Percentiles rank a stretch among this genome's conserved stretches.
Evolutionary conservation across 805 yeast species (phyloP).

Genomic region (Candida qinlingensis): DNA sequence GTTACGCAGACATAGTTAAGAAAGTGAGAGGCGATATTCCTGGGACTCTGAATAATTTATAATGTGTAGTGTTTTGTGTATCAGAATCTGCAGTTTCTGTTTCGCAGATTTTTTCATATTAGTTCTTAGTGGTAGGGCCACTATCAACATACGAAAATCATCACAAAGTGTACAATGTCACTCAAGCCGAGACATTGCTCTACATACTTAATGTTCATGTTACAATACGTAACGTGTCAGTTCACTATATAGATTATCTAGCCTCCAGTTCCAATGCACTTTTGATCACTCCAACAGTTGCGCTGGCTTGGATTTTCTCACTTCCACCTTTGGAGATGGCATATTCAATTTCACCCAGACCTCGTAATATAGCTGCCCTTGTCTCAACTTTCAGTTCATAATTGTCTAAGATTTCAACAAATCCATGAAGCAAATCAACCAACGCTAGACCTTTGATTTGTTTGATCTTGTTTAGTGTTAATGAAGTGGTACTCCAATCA

Average conservation of each 20-base stretch:
- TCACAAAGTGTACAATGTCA: too few relatives aligned
- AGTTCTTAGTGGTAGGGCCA: too few relatives aligned
- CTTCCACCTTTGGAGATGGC: constrained; percentile 89
- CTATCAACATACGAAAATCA: too few relatives aligned
- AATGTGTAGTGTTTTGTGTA: too few relatives aligned
- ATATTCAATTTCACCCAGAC: constrained; percentile 84
- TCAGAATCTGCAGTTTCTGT: too few relatives aligned
- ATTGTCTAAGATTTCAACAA: constrained; percentile 63
- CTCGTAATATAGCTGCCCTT: constrained; percentile 58
- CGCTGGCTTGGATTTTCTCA: constrained; percentile 85
- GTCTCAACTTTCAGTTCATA: constrained; percentile 61
- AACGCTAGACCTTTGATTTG: constrained; percentile 80
- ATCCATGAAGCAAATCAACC: constrained; percentile 75
- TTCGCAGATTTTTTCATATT: too few relatives aligned
- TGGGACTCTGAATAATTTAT: too few relatives aligned
- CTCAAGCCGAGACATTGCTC: too few relatives aligned
- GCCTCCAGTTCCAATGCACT: constrained; percentile 33
- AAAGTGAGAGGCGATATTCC: too few relatives aligned
- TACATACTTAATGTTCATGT: too few relatives aligned
- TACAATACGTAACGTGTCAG: too few relatives aligned
- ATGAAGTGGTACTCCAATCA: constrained; percentile 78
- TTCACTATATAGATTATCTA: not conserved
- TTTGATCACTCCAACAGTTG: constrained; percentile 83
- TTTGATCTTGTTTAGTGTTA: constrained; percentile 62
- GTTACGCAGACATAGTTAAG: too few relatives aligned